Evolutionary conservation across 2,329 filamentous ascomycete species (phyloP).

Genomic region (Pseudogymnoascus sp.): DNA sequence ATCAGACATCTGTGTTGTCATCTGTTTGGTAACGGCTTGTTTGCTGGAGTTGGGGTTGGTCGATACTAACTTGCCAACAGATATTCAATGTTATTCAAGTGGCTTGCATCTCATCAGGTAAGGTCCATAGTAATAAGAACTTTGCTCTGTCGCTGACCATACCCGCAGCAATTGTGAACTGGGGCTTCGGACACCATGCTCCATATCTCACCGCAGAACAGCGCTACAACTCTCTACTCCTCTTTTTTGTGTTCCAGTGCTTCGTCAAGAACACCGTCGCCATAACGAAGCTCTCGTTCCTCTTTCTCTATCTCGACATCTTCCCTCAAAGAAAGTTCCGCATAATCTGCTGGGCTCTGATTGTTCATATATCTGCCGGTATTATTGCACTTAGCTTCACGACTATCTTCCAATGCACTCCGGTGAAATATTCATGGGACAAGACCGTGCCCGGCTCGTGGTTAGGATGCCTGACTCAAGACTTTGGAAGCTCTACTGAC

Average conservation of each 20-base stretch:
- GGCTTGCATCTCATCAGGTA: conserved; percentile 9
- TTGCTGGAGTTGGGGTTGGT: neutral
- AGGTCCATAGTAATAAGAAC: neutral
- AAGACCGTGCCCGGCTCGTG: conserved; percentile 12
- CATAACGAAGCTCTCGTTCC: conserved; percentile 16
- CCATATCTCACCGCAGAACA: conserved; percentile 10
- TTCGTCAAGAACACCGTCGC: conserved; percentile 10
- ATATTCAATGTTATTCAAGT: conserved; percentile 9
- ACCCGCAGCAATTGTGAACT: conserved; percentile 12
- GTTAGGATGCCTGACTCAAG: neutral
- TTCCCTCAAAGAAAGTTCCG: conserved; percentile 13
- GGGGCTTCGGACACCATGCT: conserved; percentile 15
- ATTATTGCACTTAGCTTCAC: conserved; percentile 10
- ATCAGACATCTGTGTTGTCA: conserved; percentile 7
- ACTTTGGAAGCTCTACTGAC: neutral
- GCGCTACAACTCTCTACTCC: conserved; percentile 15
- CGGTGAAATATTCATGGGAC: conserved; percentile 16
- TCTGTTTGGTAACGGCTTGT: neutral
- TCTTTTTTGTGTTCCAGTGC: conserved; percentile 11
- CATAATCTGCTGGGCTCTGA: conserved; percentile 12
- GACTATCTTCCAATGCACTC: conserved; percentile 16
- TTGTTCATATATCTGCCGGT: conserved; percentile 6
- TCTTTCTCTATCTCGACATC: conserved; percentile 16
- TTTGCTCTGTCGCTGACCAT: neutral
- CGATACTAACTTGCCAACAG: conserved; percentile 4